Base-by-base conservation (phyloP, 2,329 filamentous ascomycete species). In the Epichloe glyceriae region DNA sequence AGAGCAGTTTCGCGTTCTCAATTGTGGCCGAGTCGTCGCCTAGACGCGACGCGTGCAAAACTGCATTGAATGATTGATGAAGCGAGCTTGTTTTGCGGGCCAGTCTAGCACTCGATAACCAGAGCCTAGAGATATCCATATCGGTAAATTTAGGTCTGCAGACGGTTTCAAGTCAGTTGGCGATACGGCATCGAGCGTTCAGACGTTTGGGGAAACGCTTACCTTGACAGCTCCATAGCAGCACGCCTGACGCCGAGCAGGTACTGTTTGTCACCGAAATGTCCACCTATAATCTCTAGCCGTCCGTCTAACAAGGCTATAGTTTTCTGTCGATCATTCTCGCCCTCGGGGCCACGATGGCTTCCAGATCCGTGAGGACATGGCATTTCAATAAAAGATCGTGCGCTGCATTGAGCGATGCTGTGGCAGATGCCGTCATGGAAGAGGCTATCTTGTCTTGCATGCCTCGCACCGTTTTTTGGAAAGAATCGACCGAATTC, bases 251-350 rank as follows among this genome's bases (percentile, higher is more conserved):
- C 76, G 1, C 89, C 86, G 30, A 99, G 73, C 10, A 98, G 69
- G 62, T 95, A 97, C 63, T 96, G 91, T 64, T 98, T 98, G 63
- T 98, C 90, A 49, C 83, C 80, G 38, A 90, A 83, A 60, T 93
- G 95, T 1, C 89, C 87, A 0, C 94, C 93, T 2, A 98, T 73
- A 1, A 94, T 77, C 57, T 90, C 86, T n/a, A 98, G 71, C n/a
- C 93, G 82, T 44, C 85, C 80, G 54, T 85, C 76, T 5, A 96
- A 54, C 5, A 68, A 53, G 2, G 55, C 53, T 52, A 67, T 61
- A 2, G 63, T 64, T 47, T 59, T 63, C 35, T 60, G 60, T 34
- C 62, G 63, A 41, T 67, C 66, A 45, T 68, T 63, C 49, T 73
- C 67, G 8, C 70, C 67, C 34, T 71, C 68, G 20, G 68, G 64